Evolutionary conservation across 805 yeast species (phyloP).

Genomic region (Jamesozyma rosinii): DNA sequence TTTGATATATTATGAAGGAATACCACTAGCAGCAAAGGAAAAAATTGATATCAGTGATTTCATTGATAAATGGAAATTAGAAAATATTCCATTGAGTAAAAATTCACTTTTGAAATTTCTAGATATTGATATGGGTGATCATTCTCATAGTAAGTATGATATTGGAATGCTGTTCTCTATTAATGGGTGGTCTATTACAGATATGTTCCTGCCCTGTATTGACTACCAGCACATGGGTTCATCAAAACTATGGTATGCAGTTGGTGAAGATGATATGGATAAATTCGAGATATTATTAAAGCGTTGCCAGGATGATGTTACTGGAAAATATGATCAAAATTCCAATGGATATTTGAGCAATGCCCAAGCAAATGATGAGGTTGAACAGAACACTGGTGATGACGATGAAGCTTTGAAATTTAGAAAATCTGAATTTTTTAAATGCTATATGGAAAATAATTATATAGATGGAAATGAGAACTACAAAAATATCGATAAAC

Average conservation of each 20-base stretch:
- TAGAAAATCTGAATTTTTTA: constrained; percentile 40
- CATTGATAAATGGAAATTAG: constrained; percentile 46
- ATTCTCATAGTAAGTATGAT: constrained; percentile 38
- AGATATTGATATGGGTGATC: constrained; percentile 35
- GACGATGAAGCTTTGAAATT: constrained; percentile 1
- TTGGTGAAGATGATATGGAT: constrained; percentile 46
- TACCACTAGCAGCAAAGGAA: constrained; percentile 20
- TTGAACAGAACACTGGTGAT: not conserved
- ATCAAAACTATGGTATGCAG: constrained; percentile 49
- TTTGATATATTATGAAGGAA: constrained; percentile 35
- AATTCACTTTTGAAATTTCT: constrained; percentile 41
- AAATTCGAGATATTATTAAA: constrained; percentile 37
- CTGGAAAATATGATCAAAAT: constrained; percentile 22
- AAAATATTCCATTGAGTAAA: constrained; percentile 43
- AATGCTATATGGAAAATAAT: constrained; percentile 38
- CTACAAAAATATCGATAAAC: not conserved
- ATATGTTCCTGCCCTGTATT: constrained; percentile 45
- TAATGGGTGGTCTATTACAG: constrained; percentile 52
- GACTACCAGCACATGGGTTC: constrained; percentile 52
- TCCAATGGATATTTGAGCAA: constrained; percentile 34
- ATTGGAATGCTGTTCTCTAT: constrained; percentile 47
- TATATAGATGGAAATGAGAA: constrained; percentile 1
- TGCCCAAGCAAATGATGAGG: not conserved
- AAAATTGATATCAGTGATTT: constrained; percentile 8
- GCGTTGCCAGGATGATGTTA: not conserved